Base-by-base conservation (phyloP, 148 eudicot genomes). In the Dysphania ambrosioides region DNA sequence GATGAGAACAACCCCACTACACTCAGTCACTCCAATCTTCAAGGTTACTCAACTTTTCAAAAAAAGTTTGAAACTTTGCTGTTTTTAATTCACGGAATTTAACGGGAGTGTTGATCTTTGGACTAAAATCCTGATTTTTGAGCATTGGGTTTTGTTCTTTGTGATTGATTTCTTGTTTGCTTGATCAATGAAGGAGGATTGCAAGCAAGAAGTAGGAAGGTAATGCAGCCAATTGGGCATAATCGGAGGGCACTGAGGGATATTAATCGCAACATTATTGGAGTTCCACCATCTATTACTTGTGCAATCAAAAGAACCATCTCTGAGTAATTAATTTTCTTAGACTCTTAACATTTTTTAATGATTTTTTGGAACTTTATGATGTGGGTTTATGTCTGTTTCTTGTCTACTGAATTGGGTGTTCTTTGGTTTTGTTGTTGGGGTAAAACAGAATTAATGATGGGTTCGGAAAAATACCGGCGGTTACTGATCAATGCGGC, bases 161-260 rank as follows among this genome's bases (percentile, higher is more conserved):
- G n/a, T n/a, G n/a, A n/a, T n/a, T n/a, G n/a, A n/a, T n/a, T 19
- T 69, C 23, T 8, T 61, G 9, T 38, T 66, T 51, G 1, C 42
- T 76, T 47, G 36, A 66, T 71, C 9, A 49, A 79, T 73, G 41
- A 24, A 83, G 89, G 85, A 68, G 86, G 64, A 24, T 66, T 82
- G 72, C 76, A 62, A 74, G 81, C 73, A 13, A 89, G 85, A 67
- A 74, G 72, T 49, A 86, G 87, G 55, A 93, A 88, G 71, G 61
- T 77, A 36, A 72, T 85, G 73, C 81, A 77, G 34, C 87, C 83
- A 44, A 82, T 86, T 70, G 91, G 87, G 53, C 84, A 85, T 64
- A 85, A 78, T 67, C 72, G 97, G 65, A 84, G 89, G 76, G 95
- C 93, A 5, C 78, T 93, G 82, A 86, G 89, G 64, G 81, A 83